A percentile compares a stretch with the other conserved stretches of the same genome.
Conservation (phyloP, 2,329 filamentous ascomycete species). For the Pyricularia grisea region DNA sequence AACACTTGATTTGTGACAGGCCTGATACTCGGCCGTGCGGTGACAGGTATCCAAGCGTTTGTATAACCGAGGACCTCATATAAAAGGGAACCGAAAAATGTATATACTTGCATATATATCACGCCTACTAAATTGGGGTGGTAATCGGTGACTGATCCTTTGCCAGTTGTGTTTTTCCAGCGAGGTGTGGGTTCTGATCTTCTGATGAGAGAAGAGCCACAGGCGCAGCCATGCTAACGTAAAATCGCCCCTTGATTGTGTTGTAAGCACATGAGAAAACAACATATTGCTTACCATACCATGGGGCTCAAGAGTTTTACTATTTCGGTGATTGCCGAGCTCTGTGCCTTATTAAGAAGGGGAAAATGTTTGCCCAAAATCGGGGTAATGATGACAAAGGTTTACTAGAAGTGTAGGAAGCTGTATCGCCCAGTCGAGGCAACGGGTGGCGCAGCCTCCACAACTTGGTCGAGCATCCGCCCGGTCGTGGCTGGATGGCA, state of each 20-base stretch:
- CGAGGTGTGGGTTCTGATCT: background rate
- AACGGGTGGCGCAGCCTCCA: background rate
- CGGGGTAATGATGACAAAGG: background rate
- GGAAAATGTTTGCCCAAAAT: background rate
- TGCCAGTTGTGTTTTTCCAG: background rate
- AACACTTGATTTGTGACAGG: constrained; percentile 20
- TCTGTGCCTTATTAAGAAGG: background rate
- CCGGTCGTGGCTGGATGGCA: background rate
- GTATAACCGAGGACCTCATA: constrained; percentile 32
- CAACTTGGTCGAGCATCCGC: background rate
- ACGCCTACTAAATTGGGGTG: background rate
- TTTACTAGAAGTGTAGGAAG: background rate
- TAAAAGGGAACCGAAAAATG: background rate
- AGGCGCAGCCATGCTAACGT: background rate
- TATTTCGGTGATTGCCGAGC: background rate
- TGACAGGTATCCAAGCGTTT: constrained; percentile 62
- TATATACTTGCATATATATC: background rate
- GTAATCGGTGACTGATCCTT: background rate
- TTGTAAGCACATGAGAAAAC: background rate
- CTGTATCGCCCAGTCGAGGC: background rate
- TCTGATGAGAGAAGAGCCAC: background rate
- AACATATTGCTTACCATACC: background rate
- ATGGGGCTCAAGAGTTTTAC: background rate
- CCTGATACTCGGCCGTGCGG: constrained; percentile 57
- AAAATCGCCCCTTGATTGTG: background rate